Conservation (phyloP, 257 asterid species). For the Lycium ferocissimum region DNA sequence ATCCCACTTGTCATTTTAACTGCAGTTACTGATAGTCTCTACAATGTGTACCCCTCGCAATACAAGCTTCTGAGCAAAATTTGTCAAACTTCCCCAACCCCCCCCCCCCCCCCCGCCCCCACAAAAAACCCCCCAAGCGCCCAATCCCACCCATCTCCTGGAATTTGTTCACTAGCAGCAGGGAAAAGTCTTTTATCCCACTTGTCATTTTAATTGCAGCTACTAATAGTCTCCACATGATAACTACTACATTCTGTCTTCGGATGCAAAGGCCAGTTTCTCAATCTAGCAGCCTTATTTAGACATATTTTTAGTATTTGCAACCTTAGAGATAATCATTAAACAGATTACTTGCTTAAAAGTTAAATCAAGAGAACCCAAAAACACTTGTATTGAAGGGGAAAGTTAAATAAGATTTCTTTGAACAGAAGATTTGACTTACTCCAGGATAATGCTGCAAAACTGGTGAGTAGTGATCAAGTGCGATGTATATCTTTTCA, state of each 20-base stretch:
- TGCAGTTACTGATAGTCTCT: background rate
- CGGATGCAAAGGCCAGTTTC: constrained; percentile 14
- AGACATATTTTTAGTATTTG: background rate
- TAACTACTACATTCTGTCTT: background rate
- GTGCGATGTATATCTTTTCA: constrained; percentile 78
- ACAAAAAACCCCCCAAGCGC: background rate
- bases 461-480: constrained; percentile 87
- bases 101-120: background rate
- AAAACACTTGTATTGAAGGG: background rate
- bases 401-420: background rate
- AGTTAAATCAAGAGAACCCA: constrained; percentile 3
- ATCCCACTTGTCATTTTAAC: background rate
- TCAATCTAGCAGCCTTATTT: background rate
- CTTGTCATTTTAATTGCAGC: background rate
- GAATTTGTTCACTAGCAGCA: background rate
- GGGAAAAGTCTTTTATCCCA: background rate
- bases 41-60: constrained; percentile 21
- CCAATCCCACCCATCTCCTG: background rate
- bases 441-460: constrained; percentile 96
- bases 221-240: background rate
- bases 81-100: background rate
- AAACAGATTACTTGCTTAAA: background rate
- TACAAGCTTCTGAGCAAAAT: background rate
- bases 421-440: constrained; percentile 38
- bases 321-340: background rate